phyloP scores from a whole-genome alignment of 1,139 yeast genomes.

The Hemisphaericaspora xylofermentans region DNA sequence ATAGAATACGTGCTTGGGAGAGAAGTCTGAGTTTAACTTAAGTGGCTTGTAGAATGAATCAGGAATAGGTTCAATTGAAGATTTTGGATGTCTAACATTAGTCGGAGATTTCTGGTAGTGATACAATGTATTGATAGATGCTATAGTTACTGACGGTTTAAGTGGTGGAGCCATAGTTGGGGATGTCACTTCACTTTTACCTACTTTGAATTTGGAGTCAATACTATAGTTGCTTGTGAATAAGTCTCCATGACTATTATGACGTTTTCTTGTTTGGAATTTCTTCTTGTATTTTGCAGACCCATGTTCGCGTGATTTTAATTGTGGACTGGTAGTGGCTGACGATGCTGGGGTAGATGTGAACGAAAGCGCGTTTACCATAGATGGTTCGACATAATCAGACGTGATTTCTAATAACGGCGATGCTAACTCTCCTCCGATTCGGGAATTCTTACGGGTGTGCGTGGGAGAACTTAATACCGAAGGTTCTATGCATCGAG shows the following conservation, averaged over 20 bases:
- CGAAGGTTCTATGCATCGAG: conserved; percentile 6
- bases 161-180: conserved; percentile 16
- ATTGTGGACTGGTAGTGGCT: background rate
- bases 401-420: conserved; percentile 18
- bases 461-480: conserved; percentile 8
- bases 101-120: conserved; percentile 8
- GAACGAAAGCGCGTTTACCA: background rate
- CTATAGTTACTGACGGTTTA: conserved; percentile 28
- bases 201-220: conserved; percentile 6
- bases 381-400: background rate
- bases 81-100: conserved; percentile 12
- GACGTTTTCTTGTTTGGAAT: conserved; percentile 2
- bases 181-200: conserved; percentile 10
- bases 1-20: background rate
- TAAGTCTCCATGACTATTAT: conserved; percentile 9
- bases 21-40: background rate
- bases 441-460: conserved; percentile 10
- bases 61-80: conserved; percentile 10
- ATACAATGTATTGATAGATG: conserved; percentile 19
- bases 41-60: conserved; percentile 17
- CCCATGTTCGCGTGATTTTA: background rate
- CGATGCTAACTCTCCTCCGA: conserved; percentile 17
- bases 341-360: conserved; percentile 1
- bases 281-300: background rate
- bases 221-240: conserved; percentile 12